Base-by-base conservation (phyloP, 176 grass and related monocot species). In the Aegilops umbellulata region DNA sequence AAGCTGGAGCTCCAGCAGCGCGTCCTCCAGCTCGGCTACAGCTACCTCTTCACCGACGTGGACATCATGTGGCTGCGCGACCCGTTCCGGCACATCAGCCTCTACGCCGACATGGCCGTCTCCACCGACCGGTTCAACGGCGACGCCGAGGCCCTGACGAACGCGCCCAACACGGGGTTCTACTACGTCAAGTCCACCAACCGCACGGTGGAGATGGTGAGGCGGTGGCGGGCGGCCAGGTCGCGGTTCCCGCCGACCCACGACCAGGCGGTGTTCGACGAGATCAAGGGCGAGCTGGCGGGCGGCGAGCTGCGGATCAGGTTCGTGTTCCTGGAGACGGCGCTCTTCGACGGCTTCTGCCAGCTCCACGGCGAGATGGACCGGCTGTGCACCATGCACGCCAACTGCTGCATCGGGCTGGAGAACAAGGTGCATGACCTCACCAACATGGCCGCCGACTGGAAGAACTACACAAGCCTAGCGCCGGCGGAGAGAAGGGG, bases 21-120 rank as follows among this genome's bases (percentile, higher is more conserved):
- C 4, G 53, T 97, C 39, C 84, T 97, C 0, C 77, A 93, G 79
- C 84, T 94, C 1, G 92, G 95, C 17, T 97, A 97, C 88, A 94
- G 66, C 79, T 93, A 91, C 41, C 49, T 97, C 29, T 94, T 90
- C 81, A 91, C 90, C 78, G 95, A 97, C 65, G 61, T 83, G 19
- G 90, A 94, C 57, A 60, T 94, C 8, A 19, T 90, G 25, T 92
- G 81, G 90, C 81, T 97, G 13, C 84, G 92, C 17, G 73, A 94
- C 81, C 90, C 94, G 1, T 90, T 97, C 57, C 88, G 62, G 10
- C 83, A 85, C 71, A 62, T 97, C 74, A 36, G 31, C 3, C 22
- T 82, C 15, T 75, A 74, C 22, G 85, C 87, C 6, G 84, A 93
- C 57, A 65, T 92, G 81, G 63, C 79, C 69, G 84, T 86, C 24